Conservation (phyloP, 345 rosid species). For the Salix brachista region DNA sequence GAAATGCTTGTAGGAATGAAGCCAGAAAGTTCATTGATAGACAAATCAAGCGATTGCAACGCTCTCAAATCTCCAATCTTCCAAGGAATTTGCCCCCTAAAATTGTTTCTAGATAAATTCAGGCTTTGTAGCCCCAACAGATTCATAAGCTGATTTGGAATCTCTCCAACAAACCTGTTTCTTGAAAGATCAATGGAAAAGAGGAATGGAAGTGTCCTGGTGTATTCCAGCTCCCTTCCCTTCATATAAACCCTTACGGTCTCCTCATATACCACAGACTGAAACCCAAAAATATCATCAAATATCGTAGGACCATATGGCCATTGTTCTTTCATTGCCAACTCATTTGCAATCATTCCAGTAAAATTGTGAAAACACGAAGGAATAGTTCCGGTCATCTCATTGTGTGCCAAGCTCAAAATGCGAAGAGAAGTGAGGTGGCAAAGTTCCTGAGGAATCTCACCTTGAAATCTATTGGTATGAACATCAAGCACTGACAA, state of each 20-base stretch:
- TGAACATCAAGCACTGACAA: neutral
- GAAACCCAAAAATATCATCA: neutral
- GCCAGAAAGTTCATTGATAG: constrained; percentile 32
- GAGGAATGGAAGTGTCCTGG: constrained; percentile 3
- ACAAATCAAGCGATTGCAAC: constrained; percentile 44
- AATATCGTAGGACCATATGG: neutral
- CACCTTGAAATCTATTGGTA: constrained; percentile 2
- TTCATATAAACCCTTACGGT: neutral
- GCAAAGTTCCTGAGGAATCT: constrained; percentile 10
- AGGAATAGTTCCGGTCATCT: constrained; percentile 12
- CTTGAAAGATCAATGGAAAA: constrained; percentile 18
- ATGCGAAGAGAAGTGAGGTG: neutral
- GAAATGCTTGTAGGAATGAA: constrained; percentile 41
- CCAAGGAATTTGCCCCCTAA: constrained; percentile 30
- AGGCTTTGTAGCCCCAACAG: constrained; percentile 22
- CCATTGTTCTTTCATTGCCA: neutral
- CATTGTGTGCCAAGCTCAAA: constrained; percentile 12
- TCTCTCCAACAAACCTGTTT: constrained; percentile 23
- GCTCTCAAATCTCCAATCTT: constrained; percentile 18
- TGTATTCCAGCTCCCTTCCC: constrained; percentile 2
- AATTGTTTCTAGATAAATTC: constrained; percentile 31
- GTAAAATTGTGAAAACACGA: constrained; percentile 9
- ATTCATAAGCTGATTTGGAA: constrained; percentile 27
- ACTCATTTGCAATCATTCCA: neutral
- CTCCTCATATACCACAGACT: constrained; percentile 1